phyloP scores from a whole-genome alignment of 768 basidiomycete species.

The Daedaleopsis sinensis region DNA sequence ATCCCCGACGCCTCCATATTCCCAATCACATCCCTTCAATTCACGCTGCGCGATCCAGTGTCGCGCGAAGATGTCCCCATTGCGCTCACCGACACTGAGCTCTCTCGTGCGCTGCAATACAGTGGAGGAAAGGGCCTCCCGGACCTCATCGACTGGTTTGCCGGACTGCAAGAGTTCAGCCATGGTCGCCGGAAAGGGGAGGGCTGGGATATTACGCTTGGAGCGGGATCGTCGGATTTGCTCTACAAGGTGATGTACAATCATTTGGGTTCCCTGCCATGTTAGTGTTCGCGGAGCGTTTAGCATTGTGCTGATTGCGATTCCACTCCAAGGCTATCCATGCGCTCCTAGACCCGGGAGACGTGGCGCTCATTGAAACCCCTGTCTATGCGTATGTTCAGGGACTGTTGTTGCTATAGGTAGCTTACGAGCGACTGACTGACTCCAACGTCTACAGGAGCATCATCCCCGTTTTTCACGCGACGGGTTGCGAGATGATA shows the following conservation, averaged over 20 bases:
- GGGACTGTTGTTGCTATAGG: conserved; percentile 17
- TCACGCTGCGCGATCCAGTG: conserved; percentile 57
- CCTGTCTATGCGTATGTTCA: conserved; percentile 68
- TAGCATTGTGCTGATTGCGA: no score
- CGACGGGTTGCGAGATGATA: conserved; percentile 59
- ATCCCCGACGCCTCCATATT: conserved; percentile 92
- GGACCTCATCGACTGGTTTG: conserved; percentile 68
- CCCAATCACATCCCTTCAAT: conserved; percentile 82
- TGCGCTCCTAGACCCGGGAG: conserved; percentile 76
- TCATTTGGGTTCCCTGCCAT: no score
- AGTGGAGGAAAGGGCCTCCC: conserved; percentile 70
- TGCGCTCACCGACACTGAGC: conserved; percentile 57
- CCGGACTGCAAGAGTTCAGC: conserved; percentile 65
- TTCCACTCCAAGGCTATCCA: conserved; percentile 56
- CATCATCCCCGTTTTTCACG: conserved; percentile 62
- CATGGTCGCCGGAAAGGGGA: conserved; percentile 62
- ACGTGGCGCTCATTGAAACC: conserved; percentile 79
- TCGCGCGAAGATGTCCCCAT: conserved; percentile 50
- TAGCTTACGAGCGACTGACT: background rate
- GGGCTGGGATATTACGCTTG: conserved; percentile 79
- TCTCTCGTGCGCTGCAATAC: conserved; percentile 76
- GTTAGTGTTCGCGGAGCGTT: no score
- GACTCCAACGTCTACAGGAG: conserved; percentile 45
- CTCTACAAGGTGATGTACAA: conserved; percentile 70
- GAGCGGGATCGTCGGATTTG: conserved; percentile 87